These are phyloP conservation scores for Emiliania huxleyi DNA, from an alignment of 78 protist species.

Conservation along the genomic window DNA sequence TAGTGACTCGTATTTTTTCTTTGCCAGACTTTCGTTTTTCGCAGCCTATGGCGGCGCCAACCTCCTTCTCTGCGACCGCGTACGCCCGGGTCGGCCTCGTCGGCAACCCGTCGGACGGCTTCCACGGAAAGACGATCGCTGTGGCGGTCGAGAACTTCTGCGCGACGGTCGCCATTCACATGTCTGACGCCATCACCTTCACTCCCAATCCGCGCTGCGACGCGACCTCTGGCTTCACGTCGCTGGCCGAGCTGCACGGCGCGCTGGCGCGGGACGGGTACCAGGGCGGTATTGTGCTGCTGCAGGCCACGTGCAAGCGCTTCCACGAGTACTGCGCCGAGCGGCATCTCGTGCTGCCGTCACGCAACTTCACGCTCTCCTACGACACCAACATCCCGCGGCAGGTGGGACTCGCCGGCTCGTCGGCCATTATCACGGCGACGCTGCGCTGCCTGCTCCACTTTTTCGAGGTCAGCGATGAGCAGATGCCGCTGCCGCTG, in stretches of 20 bases:
- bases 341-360: background rate
- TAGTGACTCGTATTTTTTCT: too few species aligned
- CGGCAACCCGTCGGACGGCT: conserved; percentile 65
- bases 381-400: conserved; percentile 54
- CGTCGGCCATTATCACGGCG: conserved; percentile 38
- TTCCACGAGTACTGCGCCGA: conserved; percentile 29
- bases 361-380: conserved; percentile 32
- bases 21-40: too few species aligned
- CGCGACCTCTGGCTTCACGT: background rate
- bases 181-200: background rate
- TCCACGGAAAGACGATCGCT: conserved; percentile 51
- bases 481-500: background rate
- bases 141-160: conserved; percentile 19
- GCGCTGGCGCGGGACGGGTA: conserved; percentile 11
- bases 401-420: conserved; percentile 52
- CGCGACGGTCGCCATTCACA: conserved; percentile 32
- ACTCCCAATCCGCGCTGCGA: conserved; percentile 28
- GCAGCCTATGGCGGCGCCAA: too few species aligned
- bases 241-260: background rate
- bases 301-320: conserved; percentile 44
- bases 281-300: conserved; percentile 50
- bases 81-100: conserved; percentile 46
- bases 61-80: too few species aligned
- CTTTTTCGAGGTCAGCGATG: conserved; percentile 3
- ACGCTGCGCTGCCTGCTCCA: background rate